Evolutionary conservation across 1,139 yeast genomes (phyloP).

Genomic region (Pichia kudriavzevii): DNA sequence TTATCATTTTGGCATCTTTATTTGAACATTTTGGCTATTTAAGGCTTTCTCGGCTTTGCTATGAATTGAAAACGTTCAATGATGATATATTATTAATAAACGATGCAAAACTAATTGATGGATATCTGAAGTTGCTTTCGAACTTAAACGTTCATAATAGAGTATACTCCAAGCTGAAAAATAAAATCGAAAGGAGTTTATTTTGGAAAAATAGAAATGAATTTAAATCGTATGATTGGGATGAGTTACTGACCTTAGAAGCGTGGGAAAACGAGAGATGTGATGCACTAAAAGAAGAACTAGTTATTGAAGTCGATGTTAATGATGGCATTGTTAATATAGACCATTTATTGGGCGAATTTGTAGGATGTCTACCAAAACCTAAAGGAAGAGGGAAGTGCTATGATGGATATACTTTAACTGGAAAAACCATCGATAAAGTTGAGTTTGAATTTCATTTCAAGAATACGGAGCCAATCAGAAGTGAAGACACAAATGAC

Average conservation of each 20-base stretch:
- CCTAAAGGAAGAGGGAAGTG: conserved; percentile 33
- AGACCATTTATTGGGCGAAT: conserved; percentile 26
- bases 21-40: conserved; percentile 40
- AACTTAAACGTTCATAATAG: conserved; percentile 17
- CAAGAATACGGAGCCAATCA: neutral
- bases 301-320: conserved; percentile 8
- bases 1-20: conserved; percentile 41
- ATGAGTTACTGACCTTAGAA: conserved; percentile 10
- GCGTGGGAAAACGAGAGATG: conserved; percentile 12
- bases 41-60: conserved; percentile 50
- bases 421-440: conserved; percentile 26
- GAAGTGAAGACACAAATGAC: too few relatives aligned
- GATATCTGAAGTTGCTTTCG: conserved; percentile 17
- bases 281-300: conserved; percentile 7
- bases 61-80: conserved; percentile 37
- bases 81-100: conserved; percentile 18
- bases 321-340: conserved; percentile 13
- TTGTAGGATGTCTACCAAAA: conserved; percentile 20
- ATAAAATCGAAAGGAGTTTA: conserved; percentile 5
- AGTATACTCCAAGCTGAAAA: conserved; percentile 5
- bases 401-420: conserved; percentile 44
- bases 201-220: conserved; percentile 7
- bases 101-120: conserved; percentile 15
- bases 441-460: conserved; percentile 7
- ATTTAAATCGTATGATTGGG: conserved; percentile 15